Evolutionary conservation across 495 filamentous ascomycete species (phyloP), one percentile per base, ranked within the genome.

Genomic region (Extremus antarcticus): DNA sequence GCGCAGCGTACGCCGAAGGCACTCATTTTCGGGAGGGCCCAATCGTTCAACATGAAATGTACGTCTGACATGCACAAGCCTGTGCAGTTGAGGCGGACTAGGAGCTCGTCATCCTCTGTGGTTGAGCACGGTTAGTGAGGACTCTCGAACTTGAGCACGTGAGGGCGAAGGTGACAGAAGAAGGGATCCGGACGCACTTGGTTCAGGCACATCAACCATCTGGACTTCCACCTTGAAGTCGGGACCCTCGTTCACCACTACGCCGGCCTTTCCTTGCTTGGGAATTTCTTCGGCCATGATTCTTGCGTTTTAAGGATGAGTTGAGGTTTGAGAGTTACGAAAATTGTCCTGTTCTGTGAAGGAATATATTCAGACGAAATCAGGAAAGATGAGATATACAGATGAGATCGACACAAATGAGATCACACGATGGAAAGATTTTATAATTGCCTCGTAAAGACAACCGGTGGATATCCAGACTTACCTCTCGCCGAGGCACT

Each of bases 181-280:
- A n/a, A n/a, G n/a, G n/a, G n/a, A n/a, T n/a, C n/a, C n/a, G n/a
- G 4, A 57, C 57, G 25, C 69, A 76, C 74, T 73, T 43, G 75
- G 74, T 50, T 75, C 66, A 15, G 78, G 78, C 0, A 81, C 76
- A 25, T 70, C 71, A 3, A 81, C 74, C 55, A 64, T 67, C 57
- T 77, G 70, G 13, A 80, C 72, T 55, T 75, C 72, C 43, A 79
- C 68, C 22, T 63, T 64, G 61, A 79, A 81, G 51, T 77, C 60
- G 0, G 77, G 73, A 2, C 77, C 78, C 53, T 76, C 73, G 54
- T 79, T 77, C 25, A 76, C 65, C 2, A 79, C 75, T 3, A 79
- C 75, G 9, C 74, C 77, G 0, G 75, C 78, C 59, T 78, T 78
- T 57, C 78, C 77, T 65, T 70, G 62, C 17, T 73, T 73, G 2